A percentile compares a stretch with the other conserved stretches of the same genome.
Evolutionary conservation across 768 basidiomycete species (phyloP).

Genomic region (Chalciporus pseudorubinellus): DNA sequence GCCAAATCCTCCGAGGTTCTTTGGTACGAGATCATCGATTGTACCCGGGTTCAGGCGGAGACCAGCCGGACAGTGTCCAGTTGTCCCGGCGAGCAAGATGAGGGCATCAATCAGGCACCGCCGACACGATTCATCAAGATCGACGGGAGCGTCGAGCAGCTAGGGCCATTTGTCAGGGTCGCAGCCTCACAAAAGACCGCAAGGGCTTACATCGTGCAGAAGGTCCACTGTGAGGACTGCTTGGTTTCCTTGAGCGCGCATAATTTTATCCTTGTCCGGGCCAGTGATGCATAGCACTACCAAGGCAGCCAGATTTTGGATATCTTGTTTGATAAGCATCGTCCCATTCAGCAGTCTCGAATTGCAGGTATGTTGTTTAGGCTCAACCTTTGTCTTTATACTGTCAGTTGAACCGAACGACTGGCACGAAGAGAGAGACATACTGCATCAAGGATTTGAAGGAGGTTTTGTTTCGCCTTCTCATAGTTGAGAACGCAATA

Average conservation of each 20-base stretch:
- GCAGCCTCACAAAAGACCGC: no score
- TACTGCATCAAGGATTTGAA: constrained; percentile 12
- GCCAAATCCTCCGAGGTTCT: constrained; percentile 24
- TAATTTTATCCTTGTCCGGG: constrained; percentile 1
- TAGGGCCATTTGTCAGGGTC: no score
- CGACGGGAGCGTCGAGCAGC: constrained; percentile 20
- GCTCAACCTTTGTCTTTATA: neutral
- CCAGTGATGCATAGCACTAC: constrained; percentile 12
- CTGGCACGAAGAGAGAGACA: no score
- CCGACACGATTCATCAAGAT: constrained; percentile 16
- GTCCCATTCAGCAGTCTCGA: constrained; percentile 15
- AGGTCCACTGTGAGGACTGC: constrained; percentile 17
- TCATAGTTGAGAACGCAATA: constrained; percentile 14
- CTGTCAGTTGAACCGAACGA: no score
- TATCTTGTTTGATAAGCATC: constrained; percentile 16
- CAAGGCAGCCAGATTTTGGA: constrained; percentile 19
- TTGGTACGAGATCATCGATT: constrained; percentile 6
- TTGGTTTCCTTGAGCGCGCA: neutral
- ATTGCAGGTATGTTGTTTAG: constrained; percentile 25
- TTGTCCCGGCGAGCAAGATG: constrained; percentile 19
- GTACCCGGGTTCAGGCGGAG: constrained; percentile 6
- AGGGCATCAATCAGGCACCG: constrained; percentile 16
- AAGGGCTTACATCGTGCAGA: constrained; percentile 10
- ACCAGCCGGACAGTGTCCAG: constrained; percentile 18
- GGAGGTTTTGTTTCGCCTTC: constrained; percentile 8